These are phyloP conservation scores for Dipodascus geniculatus DNA, from an alignment of 805 yeast species.

Conservation along the genomic window DNA sequence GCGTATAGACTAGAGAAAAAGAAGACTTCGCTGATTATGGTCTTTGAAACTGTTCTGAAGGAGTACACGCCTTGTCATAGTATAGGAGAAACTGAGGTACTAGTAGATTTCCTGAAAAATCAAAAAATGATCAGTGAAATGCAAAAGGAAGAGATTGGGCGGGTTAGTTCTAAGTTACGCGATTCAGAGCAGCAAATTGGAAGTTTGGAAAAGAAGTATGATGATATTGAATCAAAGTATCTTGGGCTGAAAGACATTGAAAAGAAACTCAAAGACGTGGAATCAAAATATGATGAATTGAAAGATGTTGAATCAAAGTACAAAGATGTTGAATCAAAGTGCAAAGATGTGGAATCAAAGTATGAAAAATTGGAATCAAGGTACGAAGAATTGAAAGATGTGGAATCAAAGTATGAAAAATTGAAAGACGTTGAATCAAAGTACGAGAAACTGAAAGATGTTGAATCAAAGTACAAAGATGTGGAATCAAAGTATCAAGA, in stretches of 20 bases:
- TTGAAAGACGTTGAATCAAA: constrained; percentile 1
- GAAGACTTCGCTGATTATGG: constrained; percentile 43
- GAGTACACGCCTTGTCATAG: constrained; percentile 76
- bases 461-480: not conserved
- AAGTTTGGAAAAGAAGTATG: constrained; percentile 2
- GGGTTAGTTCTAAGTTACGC: constrained; percentile 22
- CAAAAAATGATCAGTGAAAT: constrained; percentile 47
- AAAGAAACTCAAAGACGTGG: constrained; percentile 3
- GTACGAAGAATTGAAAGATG: not conserved
- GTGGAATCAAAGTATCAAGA: constrained; percentile 5
- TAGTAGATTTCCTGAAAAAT: constrained; percentile 59
- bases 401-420: constrained; percentile 5
- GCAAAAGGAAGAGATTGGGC: constrained; percentile 54
- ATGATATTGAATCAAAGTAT: constrained; percentile 6
- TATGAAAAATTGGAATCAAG: constrained; percentile 5
- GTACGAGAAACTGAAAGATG: constrained; percentile 8
- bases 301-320: not conserved
- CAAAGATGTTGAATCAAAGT: not conserved
- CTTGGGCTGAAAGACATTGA: not conserved
- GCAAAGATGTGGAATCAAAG: constrained; percentile 4
- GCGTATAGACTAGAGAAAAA: constrained; percentile 78
- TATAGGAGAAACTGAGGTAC: constrained; percentile 57
- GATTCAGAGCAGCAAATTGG: constrained; percentile 10
- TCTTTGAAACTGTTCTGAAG: constrained; percentile 56
- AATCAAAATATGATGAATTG: constrained; percentile 1